Percentiles rank a stretch among this genome's conserved stretches.
Conservation (phyloP, 495 filamentous ascomycete species). For the Lepidopterella palustris region DNA sequence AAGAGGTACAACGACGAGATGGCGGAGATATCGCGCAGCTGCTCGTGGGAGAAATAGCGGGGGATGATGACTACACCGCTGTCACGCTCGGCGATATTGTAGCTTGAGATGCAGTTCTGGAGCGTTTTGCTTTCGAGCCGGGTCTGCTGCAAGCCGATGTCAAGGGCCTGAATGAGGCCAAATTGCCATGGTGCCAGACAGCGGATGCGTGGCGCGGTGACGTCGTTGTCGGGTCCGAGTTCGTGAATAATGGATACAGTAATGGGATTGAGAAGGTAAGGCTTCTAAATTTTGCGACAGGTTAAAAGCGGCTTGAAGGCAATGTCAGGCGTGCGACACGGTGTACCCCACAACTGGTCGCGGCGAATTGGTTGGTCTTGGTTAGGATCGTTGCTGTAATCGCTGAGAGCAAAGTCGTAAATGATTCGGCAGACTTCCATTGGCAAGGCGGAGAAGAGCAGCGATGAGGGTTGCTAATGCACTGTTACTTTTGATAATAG, state of each 20-base stretch:
- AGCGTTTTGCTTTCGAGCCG: conserved; percentile 10
- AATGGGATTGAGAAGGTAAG: conserved; percentile 19
- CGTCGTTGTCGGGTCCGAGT: neutral
- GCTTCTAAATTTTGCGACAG: conserved; percentile 18
- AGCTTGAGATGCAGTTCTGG: neutral
- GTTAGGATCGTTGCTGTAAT: neutral
- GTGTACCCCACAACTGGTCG: neutral
- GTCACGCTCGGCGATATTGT: conserved; percentile 1
- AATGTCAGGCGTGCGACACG: conserved; percentile 2
- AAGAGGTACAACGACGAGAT: conserved; percentile 1
- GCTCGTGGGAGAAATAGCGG: conserved; percentile 4
- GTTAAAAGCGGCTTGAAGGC: conserved; percentile 15
- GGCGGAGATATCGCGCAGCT: neutral
- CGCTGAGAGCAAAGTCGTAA: conserved; percentile 5
- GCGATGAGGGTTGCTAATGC: neutral
- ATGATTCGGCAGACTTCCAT: conserved; percentile 5
- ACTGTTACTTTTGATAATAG: neutral
- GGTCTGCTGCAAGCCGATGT: conserved; percentile 20
- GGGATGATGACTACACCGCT: conserved; percentile 7
- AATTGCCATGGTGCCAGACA: conserved; percentile 20
- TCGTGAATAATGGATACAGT: conserved; percentile 9
- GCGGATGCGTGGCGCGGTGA: neutral
- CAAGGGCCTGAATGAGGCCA: conserved; percentile 14
- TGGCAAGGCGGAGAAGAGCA: conserved; percentile 3
- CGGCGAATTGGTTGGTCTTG: neutral